Evolutionary conservation across 2,329 filamentous ascomycete genomes (phyloP).

Genomic region (Sphaerulina vaccinii): DNA sequence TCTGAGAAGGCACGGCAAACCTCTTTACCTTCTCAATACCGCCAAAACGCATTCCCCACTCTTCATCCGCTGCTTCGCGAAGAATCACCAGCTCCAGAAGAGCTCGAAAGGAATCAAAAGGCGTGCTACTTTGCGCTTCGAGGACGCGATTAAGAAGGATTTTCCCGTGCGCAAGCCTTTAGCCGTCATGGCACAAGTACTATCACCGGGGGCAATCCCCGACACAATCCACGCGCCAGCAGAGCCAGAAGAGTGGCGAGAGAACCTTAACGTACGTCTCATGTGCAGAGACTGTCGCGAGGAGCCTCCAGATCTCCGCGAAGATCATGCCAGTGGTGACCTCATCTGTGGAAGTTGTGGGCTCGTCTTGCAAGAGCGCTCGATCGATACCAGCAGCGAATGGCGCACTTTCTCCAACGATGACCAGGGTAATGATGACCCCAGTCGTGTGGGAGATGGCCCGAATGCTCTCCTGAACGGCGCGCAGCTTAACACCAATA

Average conservation of each 20-base stretch:
- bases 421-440: constrained; percentile 93
- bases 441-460: constrained; percentile 94
- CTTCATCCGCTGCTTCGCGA: constrained; percentile 57
- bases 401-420: constrained; percentile 99
- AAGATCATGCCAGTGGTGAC: constrained; percentile 89
- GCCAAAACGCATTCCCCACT: constrained; percentile 63
- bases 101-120: constrained; percentile 47
- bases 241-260: constrained; percentile 59
- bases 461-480: constrained; percentile 87
- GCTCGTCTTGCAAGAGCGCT: constrained; percentile 82
- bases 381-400: constrained; percentile 93
- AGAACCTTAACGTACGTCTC: constrained; percentile 83
- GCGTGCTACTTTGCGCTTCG: constrained; percentile 41
- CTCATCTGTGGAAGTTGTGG: constrained; percentile 92
- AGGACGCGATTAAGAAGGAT: constrained; percentile 28
- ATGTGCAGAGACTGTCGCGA: constrained; percentile 91
- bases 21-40: constrained; percentile 24
- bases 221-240: constrained; percentile 38
- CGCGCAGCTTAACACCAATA: constrained; percentile 82
- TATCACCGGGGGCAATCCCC: constrained; percentile 48
- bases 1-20: not conserved
- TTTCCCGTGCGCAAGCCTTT: constrained; percentile 32
- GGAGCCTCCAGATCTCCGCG: constrained; percentile 84
- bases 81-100: constrained; percentile 47
- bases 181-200: constrained; percentile 37